These are phyloP conservation scores for Dendrobium chrysotoxum DNA, from an alignment of 106 monocot genomes.

Conservation along the genomic window DNA sequence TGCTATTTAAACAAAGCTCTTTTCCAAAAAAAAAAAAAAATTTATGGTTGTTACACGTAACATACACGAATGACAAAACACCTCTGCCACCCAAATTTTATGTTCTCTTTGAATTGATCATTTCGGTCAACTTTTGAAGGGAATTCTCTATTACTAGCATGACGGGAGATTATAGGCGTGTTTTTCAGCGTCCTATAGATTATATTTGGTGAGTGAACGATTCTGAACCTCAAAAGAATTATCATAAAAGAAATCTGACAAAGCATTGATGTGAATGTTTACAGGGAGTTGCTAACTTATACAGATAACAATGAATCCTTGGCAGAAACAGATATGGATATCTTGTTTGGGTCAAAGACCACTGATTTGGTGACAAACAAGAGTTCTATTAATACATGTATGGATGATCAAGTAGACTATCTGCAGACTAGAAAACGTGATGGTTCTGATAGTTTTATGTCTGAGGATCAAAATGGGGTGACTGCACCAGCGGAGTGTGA, in stretches of 20 bases:
- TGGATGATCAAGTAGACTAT: not conserved
- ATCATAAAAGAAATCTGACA: not conserved
- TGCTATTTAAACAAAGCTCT: not conserved
- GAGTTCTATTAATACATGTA: not conserved
- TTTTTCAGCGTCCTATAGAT: conserved; percentile 78
- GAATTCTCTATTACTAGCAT: conserved; percentile 85
- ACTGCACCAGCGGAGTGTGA: conserved; percentile 1
- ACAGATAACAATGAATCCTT: conserved; percentile 40
- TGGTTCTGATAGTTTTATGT: conserved; percentile 5
- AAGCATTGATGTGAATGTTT: conserved; percentile 11
- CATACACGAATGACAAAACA: not conserved
- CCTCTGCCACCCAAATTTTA: not conserved
- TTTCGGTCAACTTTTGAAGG: conserved; percentile 23
- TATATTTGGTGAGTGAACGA: conserved; percentile 46
- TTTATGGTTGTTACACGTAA: not conserved
- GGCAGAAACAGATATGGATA: conserved; percentile 73
- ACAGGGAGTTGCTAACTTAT: conserved; percentile 71
- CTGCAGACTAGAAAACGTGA: not conserved
- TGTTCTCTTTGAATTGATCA: conserved; percentile 3
- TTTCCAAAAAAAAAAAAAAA: not conserved
- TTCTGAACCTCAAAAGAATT: not conserved
- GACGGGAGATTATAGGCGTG: conserved; percentile 73
- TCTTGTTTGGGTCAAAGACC: conserved; percentile 24
- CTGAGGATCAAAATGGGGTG: conserved; percentile 16
- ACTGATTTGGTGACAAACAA: conserved; percentile 5